Evolutionary conservation across 192 early-diverging fungal genomes (phyloP).

Genomic region (Coemansia sp.): DNA sequence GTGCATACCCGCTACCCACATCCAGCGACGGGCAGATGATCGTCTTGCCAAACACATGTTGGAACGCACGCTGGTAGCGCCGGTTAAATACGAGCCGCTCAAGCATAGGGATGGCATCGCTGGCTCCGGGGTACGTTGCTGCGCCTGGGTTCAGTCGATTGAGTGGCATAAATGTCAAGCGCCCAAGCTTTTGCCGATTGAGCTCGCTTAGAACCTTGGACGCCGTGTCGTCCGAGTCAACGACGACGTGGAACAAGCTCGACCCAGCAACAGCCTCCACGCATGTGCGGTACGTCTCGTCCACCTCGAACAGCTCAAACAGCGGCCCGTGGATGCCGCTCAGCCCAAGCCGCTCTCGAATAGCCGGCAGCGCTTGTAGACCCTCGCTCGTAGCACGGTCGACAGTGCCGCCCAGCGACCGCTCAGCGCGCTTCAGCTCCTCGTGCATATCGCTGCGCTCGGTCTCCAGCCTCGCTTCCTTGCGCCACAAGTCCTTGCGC

Average conservation of each 20-base stretch:
- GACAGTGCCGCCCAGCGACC: slow-evolving; percentile 73
- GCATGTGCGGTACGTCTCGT: slow-evolving; percentile 79
- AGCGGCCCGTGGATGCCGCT: slow-evolving; percentile 88
- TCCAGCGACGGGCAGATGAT: slow-evolving; percentile 86
- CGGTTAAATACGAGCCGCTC: slow-evolving; percentile 74
- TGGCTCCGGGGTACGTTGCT: slow-evolving; percentile 64
- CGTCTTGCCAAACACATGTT: slow-evolving; percentile 92
- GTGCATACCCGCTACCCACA: slow-evolving; percentile 78
- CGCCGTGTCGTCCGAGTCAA: slow-evolving; percentile 93
- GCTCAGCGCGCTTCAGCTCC: slow-evolving; percentile 75
- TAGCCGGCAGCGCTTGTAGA: slow-evolving; percentile 68
- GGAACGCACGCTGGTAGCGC: slow-evolving; percentile 73
- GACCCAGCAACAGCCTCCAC: slow-evolving; percentile 87
- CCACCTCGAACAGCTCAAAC: slow-evolving; percentile 90
- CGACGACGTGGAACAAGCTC: slow-evolving; percentile 95
- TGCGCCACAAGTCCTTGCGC: slow-evolving; percentile 85
- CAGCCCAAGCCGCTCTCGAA: slow-evolving; percentile 67
- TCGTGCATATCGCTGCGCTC: slow-evolving; percentile 69
- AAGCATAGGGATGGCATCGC: slow-evolving; percentile 85
- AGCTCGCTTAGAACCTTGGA: slow-evolving; percentile 64
- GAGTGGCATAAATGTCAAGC: slow-evolving; percentile 96
- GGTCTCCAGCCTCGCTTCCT: slow-evolving; percentile 75
- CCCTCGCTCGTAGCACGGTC: slow-evolving; percentile 85
- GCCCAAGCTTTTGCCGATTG: slow-evolving; percentile 65
- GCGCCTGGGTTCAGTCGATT: slow-evolving; percentile 75